Conservation (phyloP, 1,139 yeast genomes). For the Lodderomyces margitis region DNA sequence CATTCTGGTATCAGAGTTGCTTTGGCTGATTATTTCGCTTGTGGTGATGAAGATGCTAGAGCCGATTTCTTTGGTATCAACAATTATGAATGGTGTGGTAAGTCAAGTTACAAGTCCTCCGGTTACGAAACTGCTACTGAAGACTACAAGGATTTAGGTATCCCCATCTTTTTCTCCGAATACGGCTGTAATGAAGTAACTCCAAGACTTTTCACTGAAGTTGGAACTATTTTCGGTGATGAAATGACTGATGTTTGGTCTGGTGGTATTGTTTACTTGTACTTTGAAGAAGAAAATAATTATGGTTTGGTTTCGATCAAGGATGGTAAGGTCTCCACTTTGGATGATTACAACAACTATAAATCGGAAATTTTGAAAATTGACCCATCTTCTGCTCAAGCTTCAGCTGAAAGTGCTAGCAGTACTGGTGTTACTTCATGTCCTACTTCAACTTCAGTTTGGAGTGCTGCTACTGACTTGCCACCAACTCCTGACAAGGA, state of each 20-base stretch:
- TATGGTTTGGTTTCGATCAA: constrained; percentile 72
- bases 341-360: constrained; percentile 47
- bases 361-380: constrained; percentile 59
- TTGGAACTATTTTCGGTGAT: constrained; percentile 55
- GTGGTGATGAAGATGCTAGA: constrained; percentile 63
- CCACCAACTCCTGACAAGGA: constrained; percentile 70
- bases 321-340: constrained; percentile 38
- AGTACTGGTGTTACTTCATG: constrained; percentile 36
- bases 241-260: constrained; percentile 84
- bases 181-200: constrained; percentile 75
- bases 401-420: constrained; percentile 24
- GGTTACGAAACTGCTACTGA: constrained; percentile 76
- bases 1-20: constrained; percentile 67
- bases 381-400: constrained; percentile 41
- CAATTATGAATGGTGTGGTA: constrained; percentile 97
- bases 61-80: constrained; percentile 94
- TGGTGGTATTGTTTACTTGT: constrained; percentile 90
- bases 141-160: constrained; percentile 65
- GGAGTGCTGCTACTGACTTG: constrained; percentile 55
- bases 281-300: constrained; percentile 75
- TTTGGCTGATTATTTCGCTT: constrained; percentile 79
- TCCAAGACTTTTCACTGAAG: constrained; percentile 75
- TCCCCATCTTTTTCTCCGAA: constrained; percentile 88
- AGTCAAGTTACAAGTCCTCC: constrained; percentile 57
- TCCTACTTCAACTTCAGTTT: constrained; percentile 48